Evolutionary conservation across 139 green algal species (phyloP).

Genomic region (Trebouxia sp.): DNA sequence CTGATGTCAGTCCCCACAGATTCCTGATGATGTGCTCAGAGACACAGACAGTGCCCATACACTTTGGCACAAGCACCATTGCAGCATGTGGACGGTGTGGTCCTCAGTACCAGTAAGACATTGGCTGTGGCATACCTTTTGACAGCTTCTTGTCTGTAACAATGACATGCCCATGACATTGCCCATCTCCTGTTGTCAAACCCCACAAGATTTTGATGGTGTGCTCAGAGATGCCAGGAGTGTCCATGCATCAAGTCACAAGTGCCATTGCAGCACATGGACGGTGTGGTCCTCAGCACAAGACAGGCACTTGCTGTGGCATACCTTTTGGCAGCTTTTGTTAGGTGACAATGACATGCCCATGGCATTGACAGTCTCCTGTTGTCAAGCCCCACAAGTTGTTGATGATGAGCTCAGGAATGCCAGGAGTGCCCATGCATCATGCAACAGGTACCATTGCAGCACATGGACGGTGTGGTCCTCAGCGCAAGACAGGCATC

Average conservation of each 20-base stretch:
- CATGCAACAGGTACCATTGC: no score
- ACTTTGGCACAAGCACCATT: no score
- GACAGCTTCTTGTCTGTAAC: constrained; percentile 41
- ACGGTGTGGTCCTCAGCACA: no score
- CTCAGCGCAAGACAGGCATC: no score
- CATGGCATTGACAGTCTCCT: constrained; percentile 32
- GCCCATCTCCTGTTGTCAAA: not conserved
- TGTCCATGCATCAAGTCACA: no score
- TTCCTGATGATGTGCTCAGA: constrained; percentile 1
- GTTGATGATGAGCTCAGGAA: constrained; percentile 19
- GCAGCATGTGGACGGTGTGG: no score
- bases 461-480: no score
- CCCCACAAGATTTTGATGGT: not conserved
- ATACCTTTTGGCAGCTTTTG: constrained; percentile 44
- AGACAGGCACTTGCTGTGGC: not conserved
- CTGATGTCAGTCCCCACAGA: not conserved
- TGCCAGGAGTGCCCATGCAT: no score
- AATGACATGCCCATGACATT: constrained; percentile 30
- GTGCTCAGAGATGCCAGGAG: not conserved
- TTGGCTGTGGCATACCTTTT: no score
- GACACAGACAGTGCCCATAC: no score
- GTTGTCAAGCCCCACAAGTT: not conserved
- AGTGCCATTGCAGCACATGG: no score
- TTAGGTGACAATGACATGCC: constrained; percentile 44
- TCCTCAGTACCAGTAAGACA: no score